Percentiles rank a stretch among this genome's conserved stretches.
Conservation (phyloP, 805 yeast genomes). For the Crinitomyces ghanaensis region DNA sequence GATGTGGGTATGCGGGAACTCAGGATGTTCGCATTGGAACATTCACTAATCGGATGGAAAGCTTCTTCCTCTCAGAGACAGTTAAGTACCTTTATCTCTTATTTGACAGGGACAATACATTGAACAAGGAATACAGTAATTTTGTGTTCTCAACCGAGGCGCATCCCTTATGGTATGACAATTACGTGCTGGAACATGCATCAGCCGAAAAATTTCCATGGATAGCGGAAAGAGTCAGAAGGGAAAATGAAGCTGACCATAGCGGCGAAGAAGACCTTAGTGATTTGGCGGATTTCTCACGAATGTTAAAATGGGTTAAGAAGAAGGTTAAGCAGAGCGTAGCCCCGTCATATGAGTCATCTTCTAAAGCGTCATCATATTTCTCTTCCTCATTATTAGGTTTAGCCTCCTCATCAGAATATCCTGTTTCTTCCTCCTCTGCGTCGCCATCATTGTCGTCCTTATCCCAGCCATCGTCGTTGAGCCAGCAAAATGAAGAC, state of each 20-base stretch:
- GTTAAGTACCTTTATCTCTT: slow-evolving; percentile 70
- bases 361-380: too few relatives aligned
- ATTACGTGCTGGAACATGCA: slow-evolving; percentile 20
- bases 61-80: slow-evolving; percentile 81
- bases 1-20: slow-evolving; percentile 75
- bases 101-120: slow-evolving; percentile 55
- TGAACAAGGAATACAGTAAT: slow-evolving; percentile 32
- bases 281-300: too few relatives aligned
- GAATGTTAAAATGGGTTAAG: not conserved
- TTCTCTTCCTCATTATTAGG: too few relatives aligned
- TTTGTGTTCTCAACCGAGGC: slow-evolving; percentile 76
- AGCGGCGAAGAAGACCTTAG: not conserved
- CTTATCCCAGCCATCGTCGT: too few relatives aligned
- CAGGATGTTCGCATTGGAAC: slow-evolving; percentile 54
- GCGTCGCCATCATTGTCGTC: too few relatives aligned
- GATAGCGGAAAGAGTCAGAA: slow-evolving; percentile 2
- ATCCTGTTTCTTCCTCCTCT: too few relatives aligned
- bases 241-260: too few relatives aligned
- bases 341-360: not conserved
- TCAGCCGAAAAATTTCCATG: slow-evolving; percentile 12
- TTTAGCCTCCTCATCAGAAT: too few relatives aligned
- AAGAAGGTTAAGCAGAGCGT: not conserved
- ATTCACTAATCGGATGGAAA: slow-evolving; percentile 76
- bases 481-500: too few relatives aligned
- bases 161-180: slow-evolving; percentile 72